Evolutionary conservation across 768 basidiomycete genomes (phyloP), one percentile per base, ranked within the genome.

Genomic region (Leccinellum rugosiceps): DNA sequence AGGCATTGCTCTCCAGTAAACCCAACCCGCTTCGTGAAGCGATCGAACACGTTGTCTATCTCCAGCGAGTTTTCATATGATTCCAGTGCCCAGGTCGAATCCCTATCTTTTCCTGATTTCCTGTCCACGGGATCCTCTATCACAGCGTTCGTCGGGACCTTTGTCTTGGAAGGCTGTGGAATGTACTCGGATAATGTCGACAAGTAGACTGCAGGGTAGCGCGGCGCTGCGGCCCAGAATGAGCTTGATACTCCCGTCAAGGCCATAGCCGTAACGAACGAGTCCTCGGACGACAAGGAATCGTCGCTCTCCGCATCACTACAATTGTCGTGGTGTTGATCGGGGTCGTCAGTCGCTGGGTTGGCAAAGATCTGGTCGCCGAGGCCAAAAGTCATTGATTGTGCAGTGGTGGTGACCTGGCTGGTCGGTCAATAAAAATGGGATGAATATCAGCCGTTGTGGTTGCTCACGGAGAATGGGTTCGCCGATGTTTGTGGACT

Each of bases 11-110:
- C 82, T 25, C 87, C 86, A 66, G 88, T 85, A 59, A 81, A 77
- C 41, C 74, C 78, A 11, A 92, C 82, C 32, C 93, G 79, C 65
- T 84, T 83, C 52, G 83, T 84, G 67, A 97, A 98, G 17, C 83
- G 79, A 64, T 94, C 88, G 69, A 98, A 98, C 3, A 92, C 83
- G 54, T 85, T 84, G 71, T 98, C 95, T 44, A 91, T 78, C 46
- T 88, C 78, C 49, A 89, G 67, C 14, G 88, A 88, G 66, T 89
- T 86, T 73, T 94, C 94, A 68, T 92, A 96, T 19, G 80, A 76
- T 69, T 96, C 94, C 6, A 82, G 74, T 11, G 77, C 71, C 92
- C 87, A 90, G 15, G 74, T 74, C 21, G 78, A 72, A 61, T 81
- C 79, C 54, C 81, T 77, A 61, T 81, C 79, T 56, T 81, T 77